These are phyloP conservation scores for Arachnopeziza araneosa DNA, from an alignment of 2,329 filamentous ascomycete species.

Conservation along the genomic window DNA sequence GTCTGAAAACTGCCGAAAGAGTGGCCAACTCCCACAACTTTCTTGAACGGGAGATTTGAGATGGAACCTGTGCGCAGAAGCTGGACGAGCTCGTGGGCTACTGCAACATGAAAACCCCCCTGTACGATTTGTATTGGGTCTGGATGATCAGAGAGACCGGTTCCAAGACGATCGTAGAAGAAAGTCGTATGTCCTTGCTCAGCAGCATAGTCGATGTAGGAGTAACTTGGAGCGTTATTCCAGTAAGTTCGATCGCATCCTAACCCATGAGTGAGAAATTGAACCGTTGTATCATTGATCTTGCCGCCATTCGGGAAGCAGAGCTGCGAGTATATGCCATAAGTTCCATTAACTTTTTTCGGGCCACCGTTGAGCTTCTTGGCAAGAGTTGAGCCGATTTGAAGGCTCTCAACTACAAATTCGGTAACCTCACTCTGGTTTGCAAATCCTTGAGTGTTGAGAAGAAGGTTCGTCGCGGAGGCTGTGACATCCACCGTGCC, in stretches of 20 bases:
- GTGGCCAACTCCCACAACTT: conserved; percentile 11
- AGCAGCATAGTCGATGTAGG: conserved; percentile 4
- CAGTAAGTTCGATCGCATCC: conserved; percentile 15
- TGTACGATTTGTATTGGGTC: conserved; percentile 14
- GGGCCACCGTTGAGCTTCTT: neutral
- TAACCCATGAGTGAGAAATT: conserved; percentile 15
- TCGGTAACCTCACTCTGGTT: too few species aligned
- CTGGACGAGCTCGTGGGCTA: conserved; percentile 4
- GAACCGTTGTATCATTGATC: neutral
- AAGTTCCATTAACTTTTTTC: neutral
- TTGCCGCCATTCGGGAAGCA: neutral
- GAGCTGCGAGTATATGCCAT: conserved; percentile 6
- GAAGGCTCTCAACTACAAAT: too few species aligned
- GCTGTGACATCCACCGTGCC: too few species aligned
- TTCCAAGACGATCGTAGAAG: conserved; percentile 17
- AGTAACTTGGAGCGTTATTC: conserved; percentile 10
- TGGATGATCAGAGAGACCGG: too few species aligned
- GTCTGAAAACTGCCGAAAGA: conserved; percentile 9
- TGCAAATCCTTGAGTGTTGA: too few species aligned
- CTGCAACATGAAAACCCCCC: conserved; percentile 4
- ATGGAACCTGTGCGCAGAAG: conserved; percentile 2
- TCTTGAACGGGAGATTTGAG: neutral
- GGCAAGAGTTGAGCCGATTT: neutral
- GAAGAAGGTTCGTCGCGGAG: too few species aligned
- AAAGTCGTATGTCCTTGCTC: conserved; percentile 10